Base-by-base conservation (phyloP, 345 rosid genomes). In the Stellera chamaejasme region DNA sequence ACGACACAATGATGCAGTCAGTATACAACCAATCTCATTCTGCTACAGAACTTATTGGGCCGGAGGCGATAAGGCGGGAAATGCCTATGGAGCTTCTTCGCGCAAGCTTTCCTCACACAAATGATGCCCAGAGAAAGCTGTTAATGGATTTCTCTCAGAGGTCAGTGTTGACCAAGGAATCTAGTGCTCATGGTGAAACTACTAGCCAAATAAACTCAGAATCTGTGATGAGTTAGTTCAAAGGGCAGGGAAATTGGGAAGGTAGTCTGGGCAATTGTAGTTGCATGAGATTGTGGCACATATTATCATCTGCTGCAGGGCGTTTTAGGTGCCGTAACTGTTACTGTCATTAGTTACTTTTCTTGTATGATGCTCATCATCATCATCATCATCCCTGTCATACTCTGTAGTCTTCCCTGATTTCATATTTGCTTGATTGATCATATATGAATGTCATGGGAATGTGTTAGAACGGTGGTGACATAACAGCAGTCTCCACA, bases 1-100 rank as follows among this genome's bases (percentile, higher is more conserved):
- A 94, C 28, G 96, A 94, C 50, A 80, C 93, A 0, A 90, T 94
- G 43, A 66, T 66, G 66, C 84, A 78, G n/a, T 74, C 93, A 48
- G 68, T 75, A 10, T 67, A 71, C 65, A 62, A 78, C 48, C 81
- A 78, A 68, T 66, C 68, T 53, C 79, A 72, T 23, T 63, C 75
- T 0, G 67, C 62, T 50, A 43, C 77, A 10, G 94, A 89, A 49
- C 75, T 64, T 42, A 69, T 75, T 61, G 88, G 82, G 70, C 25
- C 74, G 19, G 88, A 80, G 52, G 95, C 95, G 52, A 85, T 87
- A 63, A 85, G 81, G 73, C 75, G 74, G 41, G 99, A 94, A 73
- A 87, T 94, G 96, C 99, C 99, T 43, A 85, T 85, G 60, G 99
- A 94, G 66, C 95, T 94, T 49, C 66, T 94, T 60, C 92, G 95